Evolutionary conservation across 352 stramenopile species (phyloP).

Genomic region (Phytophthora constricta): DNA sequence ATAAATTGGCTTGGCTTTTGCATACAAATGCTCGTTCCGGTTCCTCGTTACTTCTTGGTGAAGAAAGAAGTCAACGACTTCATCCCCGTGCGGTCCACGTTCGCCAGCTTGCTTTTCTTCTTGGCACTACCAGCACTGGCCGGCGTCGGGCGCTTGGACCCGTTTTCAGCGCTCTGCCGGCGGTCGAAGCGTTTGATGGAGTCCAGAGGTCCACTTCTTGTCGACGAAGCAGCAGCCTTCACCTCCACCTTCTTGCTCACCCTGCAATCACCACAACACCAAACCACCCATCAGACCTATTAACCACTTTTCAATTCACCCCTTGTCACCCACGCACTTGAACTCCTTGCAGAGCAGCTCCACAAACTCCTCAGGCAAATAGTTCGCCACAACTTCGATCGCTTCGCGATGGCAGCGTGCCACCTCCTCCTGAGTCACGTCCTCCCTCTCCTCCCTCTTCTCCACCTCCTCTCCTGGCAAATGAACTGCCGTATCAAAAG

Average conservation of each 20-base stretch:
- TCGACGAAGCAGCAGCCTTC: slow-evolving; percentile 11
- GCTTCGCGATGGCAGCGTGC: slow-evolving; percentile 46
- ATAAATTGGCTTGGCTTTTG: slow-evolving; percentile 30
- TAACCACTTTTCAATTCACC: neutral
- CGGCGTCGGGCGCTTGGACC: slow-evolving; percentile 49
- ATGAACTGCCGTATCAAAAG: slow-evolving; percentile 49
- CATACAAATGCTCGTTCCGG: neutral
- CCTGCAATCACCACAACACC: slow-evolving; percentile 28
- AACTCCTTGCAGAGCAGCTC: slow-evolving; percentile 56
- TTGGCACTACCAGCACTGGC: slow-evolving; percentile 44
- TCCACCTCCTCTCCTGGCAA: slow-evolving; percentile 28
- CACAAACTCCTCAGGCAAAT: slow-evolving; percentile 53
- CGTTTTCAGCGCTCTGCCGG: slow-evolving; percentile 32
- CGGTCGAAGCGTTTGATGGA: slow-evolving; percentile 46
- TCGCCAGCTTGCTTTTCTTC: slow-evolving; percentile 86
- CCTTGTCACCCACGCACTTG: slow-evolving; percentile 43
- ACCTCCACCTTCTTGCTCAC: slow-evolving; percentile 36
- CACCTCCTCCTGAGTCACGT: slow-evolving; percentile 24
- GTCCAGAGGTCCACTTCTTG: slow-evolving; percentile 36
- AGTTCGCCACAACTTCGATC: slow-evolving; percentile 67
- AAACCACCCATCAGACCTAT: too few species aligned
- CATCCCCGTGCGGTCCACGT: slow-evolving; percentile 79
- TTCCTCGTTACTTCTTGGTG: slow-evolving; percentile 62
- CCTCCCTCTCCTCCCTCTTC: neutral
- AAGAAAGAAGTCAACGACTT: slow-evolving; percentile 89